phyloP scores from a whole-genome alignment of 768 basidiomycete genomes.

The Agrocybe pediades region DNA sequence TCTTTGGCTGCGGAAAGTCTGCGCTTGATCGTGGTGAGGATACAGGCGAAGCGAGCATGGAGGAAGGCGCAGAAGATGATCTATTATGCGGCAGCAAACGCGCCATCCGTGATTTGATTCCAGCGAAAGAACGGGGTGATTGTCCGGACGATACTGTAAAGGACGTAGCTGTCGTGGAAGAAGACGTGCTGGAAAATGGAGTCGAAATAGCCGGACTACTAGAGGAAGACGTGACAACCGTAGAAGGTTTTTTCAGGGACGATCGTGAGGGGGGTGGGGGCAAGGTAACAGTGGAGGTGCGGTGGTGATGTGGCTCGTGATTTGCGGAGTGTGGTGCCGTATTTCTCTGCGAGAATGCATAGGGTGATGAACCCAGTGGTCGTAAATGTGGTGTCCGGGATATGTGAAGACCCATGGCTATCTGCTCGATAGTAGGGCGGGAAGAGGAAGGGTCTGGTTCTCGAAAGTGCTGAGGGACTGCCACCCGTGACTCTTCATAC shows the following conservation, averaged over 20 bases:
- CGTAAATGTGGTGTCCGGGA: conserved; percentile 76
- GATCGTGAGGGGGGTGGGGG: conserved; percentile 64
- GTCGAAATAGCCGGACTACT: conserved; percentile 33
- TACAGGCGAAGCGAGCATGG: conserved; percentile 30
- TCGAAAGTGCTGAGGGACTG: conserved; percentile 24
- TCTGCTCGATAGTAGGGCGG: conserved; percentile 73
- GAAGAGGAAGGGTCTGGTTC: conserved; percentile 35
- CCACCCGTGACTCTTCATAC: conserved; percentile 22
- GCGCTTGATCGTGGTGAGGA: conserved; percentile 42
- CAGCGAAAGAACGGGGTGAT: conserved; percentile 33
- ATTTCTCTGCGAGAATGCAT: conserved; percentile 33
- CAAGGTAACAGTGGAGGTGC: conserved; percentile 33
- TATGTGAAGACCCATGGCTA: conserved; percentile 79
- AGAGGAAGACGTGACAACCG: conserved; percentile 37
- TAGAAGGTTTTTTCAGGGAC: conserved; percentile 59
- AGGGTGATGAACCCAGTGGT: conserved; percentile 33
- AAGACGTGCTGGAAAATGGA: conserved; percentile 43
- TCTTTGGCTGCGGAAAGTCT: neutral
- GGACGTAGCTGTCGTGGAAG: conserved; percentile 51
- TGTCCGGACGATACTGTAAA: conserved; percentile 31
- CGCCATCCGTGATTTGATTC: conserved; percentile 50
- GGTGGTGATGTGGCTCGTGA: conserved; percentile 23
- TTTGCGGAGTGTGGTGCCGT: conserved; percentile 24
- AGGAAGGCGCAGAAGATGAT: conserved; percentile 39
- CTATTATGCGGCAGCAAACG: conserved; percentile 49